Evolutionary conservation across 2,329 filamentous ascomycete genomes (phyloP).

Genomic region (Trichoderma afroharzianum): DNA sequence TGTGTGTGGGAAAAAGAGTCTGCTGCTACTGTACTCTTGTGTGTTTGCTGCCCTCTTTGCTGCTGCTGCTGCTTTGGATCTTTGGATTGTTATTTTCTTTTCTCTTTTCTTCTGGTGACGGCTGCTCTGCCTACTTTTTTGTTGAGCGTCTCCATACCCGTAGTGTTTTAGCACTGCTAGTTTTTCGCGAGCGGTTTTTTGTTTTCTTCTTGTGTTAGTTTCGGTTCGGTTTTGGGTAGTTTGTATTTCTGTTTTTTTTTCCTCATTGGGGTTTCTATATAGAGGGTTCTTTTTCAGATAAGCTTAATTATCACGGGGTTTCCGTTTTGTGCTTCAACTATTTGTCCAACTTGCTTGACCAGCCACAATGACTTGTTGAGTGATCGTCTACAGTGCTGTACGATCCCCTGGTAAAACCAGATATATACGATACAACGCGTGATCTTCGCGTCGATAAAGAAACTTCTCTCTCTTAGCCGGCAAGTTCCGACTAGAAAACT

Average conservation of each 20-base stretch:
- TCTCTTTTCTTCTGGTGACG: neutral
- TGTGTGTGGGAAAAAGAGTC: neutral
- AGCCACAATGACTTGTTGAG: neutral
- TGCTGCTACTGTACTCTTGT: neutral
- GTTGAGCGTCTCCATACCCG: slow-evolving; percentile 5
- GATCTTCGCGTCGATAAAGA: neutral
- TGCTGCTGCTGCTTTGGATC: neutral
- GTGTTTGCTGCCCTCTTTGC: neutral
- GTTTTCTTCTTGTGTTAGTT: neutral
- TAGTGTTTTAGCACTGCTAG: neutral
- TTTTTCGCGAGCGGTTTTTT: neutral
- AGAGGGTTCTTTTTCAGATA: neutral
- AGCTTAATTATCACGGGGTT: neutral
- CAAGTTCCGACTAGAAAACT: slow-evolving; percentile 6
- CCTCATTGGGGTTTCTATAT: neutral
- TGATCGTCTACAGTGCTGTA: neutral
- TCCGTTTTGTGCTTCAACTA: neutral
- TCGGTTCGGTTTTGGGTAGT: neutral
- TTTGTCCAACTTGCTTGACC: neutral
- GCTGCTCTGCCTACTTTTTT: neutral
- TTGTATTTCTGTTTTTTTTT: neutral
- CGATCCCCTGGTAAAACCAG: neutral
- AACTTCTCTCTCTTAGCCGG: neutral
- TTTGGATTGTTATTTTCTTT: neutral
- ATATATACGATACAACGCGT: neutral